Percentiles rank a stretch among this genome's conserved stretches.
Evolutionary conservation across 1,139 yeast species (phyloP).

Genomic region (Eremothecium gossypii): DNA sequence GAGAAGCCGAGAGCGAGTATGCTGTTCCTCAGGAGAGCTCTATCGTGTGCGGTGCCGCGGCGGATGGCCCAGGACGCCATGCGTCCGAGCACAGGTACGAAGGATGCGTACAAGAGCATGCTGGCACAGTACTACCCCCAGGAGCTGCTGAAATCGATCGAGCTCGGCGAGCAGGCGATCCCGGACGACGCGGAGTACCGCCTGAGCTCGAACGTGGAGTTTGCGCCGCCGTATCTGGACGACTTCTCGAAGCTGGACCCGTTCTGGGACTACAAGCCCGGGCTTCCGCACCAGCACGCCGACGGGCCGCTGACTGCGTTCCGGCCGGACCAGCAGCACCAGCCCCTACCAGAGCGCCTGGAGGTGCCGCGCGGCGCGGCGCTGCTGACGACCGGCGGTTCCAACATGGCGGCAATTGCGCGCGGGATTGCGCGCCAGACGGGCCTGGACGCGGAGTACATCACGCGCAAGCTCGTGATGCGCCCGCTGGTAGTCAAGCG

Average conservation of each 20-base stretch:
- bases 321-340: conserved; percentile 24
- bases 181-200: conserved; percentile 37
- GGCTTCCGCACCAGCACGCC: conserved; percentile 32
- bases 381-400: conserved; percentile 19
- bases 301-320: conserved; percentile 38
- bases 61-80: not conserved
- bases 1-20: not conserved
- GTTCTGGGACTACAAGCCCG: conserved; percentile 45
- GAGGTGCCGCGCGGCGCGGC: conserved; percentile 35
- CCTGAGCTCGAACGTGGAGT: conserved; percentile 32
- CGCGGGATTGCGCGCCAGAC: conserved; percentile 58
- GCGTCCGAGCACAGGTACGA: not conserved
- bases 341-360: conserved; percentile 23
- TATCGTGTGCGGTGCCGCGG: not conserved
- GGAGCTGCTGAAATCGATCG: conserved; percentile 60
- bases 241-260: conserved; percentile 50
- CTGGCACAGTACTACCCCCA: conserved; percentile 25
- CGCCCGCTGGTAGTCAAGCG: conserved; percentile 67
- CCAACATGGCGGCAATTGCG: conserved; percentile 35
- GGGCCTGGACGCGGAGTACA: conserved; percentile 61
- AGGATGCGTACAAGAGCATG: conserved; percentile 7
- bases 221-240: conserved; percentile 54
- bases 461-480: conserved; percentile 47
- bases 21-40: not conserved
- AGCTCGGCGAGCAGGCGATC: conserved; percentile 68